Percentiles rank a stretch among this genome's conserved stretches.
Conservation (phyloP, 371 early-diverging fungal species). For the Conidiobolus incongruus region DNA sequence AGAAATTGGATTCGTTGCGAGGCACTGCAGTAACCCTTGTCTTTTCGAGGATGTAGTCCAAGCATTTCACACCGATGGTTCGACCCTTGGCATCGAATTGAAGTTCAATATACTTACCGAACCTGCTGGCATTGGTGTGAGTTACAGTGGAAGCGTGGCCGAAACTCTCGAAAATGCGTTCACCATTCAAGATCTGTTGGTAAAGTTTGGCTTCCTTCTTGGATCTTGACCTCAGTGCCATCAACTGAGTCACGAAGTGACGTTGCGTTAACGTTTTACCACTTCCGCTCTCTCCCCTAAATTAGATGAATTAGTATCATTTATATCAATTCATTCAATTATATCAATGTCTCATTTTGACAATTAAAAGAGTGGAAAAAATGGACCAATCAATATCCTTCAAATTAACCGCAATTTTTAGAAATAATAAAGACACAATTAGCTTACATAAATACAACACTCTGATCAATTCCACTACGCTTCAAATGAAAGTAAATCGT, state of each 20-base stretch:
- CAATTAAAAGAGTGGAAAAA: conserved; percentile 24
- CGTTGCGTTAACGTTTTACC: conserved; percentile 63
- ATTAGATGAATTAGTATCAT: neutral
- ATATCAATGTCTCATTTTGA: conserved; percentile 34
- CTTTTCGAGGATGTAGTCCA: conserved; percentile 85
- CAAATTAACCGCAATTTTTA: neutral
- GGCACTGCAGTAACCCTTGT: conserved; percentile 30
- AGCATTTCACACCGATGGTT: conserved; percentile 67
- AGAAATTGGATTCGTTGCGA: conserved; percentile 59
- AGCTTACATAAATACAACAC: conserved; percentile 36
- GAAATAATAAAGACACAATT: no score
- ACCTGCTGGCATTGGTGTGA: conserved; percentile 67
- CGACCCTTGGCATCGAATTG: conserved; percentile 75
- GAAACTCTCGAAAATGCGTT: conserved; percentile 58
- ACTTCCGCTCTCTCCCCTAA: conserved; percentile 74
- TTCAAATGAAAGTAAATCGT: conserved; percentile 59
- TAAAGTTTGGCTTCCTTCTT: conserved; percentile 66
- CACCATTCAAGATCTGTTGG: conserved; percentile 39
- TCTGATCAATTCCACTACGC: conserved; percentile 60
- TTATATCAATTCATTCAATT: neutral
- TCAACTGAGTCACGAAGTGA: conserved; percentile 34
- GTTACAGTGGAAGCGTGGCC: conserved; percentile 51
- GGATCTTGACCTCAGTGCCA: conserved; percentile 35
- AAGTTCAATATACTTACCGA: conserved; percentile 76
- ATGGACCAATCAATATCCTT: conserved; percentile 8